A percentile compares a stretch with the other conserved stretches of the same genome.
These are phyloP conservation scores for Candida rishiriensis DNA, from an alignment of 805 yeast species.

Conservation along the genomic window DNA sequence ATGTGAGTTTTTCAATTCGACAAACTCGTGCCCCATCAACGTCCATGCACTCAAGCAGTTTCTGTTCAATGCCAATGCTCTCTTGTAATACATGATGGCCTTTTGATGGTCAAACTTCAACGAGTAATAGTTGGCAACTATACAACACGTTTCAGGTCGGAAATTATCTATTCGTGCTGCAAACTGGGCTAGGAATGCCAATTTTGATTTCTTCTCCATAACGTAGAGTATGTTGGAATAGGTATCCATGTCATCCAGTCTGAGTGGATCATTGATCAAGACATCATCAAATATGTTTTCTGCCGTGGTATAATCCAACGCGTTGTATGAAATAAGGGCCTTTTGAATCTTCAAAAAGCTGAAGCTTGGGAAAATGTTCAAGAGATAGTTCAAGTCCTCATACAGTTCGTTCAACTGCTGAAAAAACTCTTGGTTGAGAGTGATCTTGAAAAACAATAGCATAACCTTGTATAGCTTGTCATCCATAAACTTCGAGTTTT, in stretches of 20 bases:
- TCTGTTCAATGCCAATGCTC: conserved; percentile 80
- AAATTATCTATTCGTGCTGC: conserved; percentile 79
- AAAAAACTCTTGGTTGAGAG: conserved; percentile 71
- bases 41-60: conserved; percentile 93
- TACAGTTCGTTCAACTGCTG: conserved; percentile 55
- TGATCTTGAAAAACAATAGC: conserved; percentile 55
- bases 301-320: conserved; percentile 79
- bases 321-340: conserved; percentile 77
- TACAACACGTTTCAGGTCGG: conserved; percentile 92
- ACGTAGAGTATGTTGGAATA: conserved; percentile 95
- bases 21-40: conserved; percentile 97
- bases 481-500: conserved; percentile 31
- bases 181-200: conserved; percentile 82
- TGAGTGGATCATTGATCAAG: conserved; percentile 67
- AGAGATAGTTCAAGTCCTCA: conserved; percentile 45
- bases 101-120: conserved; percentile 90
- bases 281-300: conserved; percentile 76
- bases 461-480: conserved; percentile 24
- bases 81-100: conserved; percentile 86
- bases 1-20: conserved; percentile 91
- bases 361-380: conserved; percentile 63
- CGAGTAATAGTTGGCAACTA: conserved; percentile 89
- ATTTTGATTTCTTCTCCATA: conserved; percentile 80
- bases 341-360: conserved; percentile 73
- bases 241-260: conserved; percentile 87